Conservation (phyloP, 768 basidiomycete genomes). For the Dendrothele bispora region DNA sequence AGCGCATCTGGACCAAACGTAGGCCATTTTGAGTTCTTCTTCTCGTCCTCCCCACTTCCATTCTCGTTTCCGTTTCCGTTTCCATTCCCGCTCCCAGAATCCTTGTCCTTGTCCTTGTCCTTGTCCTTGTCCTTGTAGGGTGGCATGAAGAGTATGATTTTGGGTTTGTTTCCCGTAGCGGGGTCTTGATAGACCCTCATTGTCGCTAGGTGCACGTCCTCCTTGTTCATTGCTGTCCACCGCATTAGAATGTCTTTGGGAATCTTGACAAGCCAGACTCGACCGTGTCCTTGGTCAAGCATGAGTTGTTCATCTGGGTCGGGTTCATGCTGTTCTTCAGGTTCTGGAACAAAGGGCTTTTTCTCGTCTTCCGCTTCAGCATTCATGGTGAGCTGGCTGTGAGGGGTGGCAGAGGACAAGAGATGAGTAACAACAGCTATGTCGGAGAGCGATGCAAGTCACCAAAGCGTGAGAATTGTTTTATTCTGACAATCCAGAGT, state of each 20-base stretch:
- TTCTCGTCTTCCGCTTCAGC: conserved; percentile 59
- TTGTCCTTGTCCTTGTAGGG: conserved; percentile 55
- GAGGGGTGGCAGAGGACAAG: conserved; percentile 5
- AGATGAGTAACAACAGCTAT: too few species aligned
- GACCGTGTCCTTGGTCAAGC: conserved; percentile 69
- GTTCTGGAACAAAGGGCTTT: conserved; percentile 52
- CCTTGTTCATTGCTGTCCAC: conserved; percentile 75
- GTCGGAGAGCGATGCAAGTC: too few species aligned
- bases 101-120: too few species aligned
- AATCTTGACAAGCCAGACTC: conserved; percentile 89
- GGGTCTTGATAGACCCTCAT: conserved; percentile 73
- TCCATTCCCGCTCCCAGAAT: too few species aligned
- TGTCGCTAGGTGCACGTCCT: conserved; percentile 80
- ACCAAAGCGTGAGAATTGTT: too few species aligned
- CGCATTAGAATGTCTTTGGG: conserved; percentile 85
- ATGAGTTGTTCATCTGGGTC: conserved; percentile 85
- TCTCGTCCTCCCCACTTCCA: too few species aligned
- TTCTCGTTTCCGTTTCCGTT: neutral
- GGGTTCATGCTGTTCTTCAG: conserved; percentile 65
- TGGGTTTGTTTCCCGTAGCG: conserved; percentile 47
- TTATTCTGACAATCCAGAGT: too few species aligned
- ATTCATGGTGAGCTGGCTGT: conserved; percentile 34
- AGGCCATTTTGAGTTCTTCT: conserved; percentile 35
- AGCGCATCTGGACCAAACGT: conserved; percentile 33
- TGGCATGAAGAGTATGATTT: conserved; percentile 68